These are phyloP conservation scores for Rhododendron simsii DNA, from an alignment of 148 eudicot genomes.

Conservation along the genomic window DNA sequence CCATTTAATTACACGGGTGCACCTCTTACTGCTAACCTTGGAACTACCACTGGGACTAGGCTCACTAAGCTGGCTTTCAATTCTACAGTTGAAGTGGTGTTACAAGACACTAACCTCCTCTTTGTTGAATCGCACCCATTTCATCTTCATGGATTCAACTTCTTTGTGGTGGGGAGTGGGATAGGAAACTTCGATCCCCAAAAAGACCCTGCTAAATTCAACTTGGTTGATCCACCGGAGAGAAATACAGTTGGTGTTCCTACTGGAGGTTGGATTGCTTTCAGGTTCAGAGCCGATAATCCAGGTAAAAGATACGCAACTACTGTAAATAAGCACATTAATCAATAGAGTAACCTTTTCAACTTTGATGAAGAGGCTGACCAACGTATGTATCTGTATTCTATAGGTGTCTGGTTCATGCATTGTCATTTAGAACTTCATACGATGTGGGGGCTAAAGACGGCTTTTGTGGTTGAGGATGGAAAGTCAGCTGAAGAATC, in stretches of 20 bases:
- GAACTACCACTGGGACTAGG: slow-evolving; percentile 33
- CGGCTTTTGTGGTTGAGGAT: slow-evolving; percentile 53
- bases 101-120: slow-evolving; percentile 56
- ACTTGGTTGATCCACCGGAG: slow-evolving; percentile 63
- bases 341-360: background rate
- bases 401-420: slow-evolving; percentile 58
- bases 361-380: background rate
- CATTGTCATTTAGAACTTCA: slow-evolving; percentile 65
- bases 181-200: slow-evolving; percentile 46
- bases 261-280: slow-evolving; percentile 62
- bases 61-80: slow-evolving; percentile 40
- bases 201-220: slow-evolving; percentile 42
- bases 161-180: slow-evolving; percentile 56
- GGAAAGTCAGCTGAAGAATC: slow-evolving; percentile 40
- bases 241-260: slow-evolving; percentile 62
- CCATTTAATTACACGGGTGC: slow-evolving; percentile 50
- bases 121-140: slow-evolving; percentile 59
- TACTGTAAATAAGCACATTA: background rate
- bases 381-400: background rate
- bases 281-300: slow-evolving; percentile 62
- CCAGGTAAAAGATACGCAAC: slow-evolving; percentile 34
- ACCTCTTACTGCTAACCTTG: slow-evolving; percentile 48
- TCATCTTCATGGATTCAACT: slow-evolving; percentile 64
- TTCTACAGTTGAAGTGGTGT: slow-evolving; percentile 46
- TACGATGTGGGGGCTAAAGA: slow-evolving; percentile 60